These are phyloP conservation scores for Annulohypoxylon stygium DNA, from an alignment of 495 filamentous ascomycete species.

Conservation along the genomic window DNA sequence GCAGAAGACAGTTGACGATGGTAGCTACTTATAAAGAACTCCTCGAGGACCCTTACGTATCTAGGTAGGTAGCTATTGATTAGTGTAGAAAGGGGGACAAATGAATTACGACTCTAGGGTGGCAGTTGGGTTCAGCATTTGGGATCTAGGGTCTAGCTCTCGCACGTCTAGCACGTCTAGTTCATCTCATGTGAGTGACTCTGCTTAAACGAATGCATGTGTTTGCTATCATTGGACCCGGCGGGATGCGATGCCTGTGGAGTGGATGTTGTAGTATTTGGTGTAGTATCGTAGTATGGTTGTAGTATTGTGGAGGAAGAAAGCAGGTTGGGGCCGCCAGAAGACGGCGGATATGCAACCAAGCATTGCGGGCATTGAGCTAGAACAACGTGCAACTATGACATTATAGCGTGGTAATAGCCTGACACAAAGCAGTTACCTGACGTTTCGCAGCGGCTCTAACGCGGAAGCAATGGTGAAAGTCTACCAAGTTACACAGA, in stretches of 20 bases:
- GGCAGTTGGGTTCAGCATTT: conserved; percentile 20
- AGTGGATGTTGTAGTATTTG: no score
- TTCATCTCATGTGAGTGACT: conserved; percentile 29
- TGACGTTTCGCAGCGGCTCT: conserved; percentile 21
- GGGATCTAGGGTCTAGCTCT: background rate
- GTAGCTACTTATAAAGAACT: conserved; percentile 24
- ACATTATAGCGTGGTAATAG: conserved; percentile 50
- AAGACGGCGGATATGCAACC: conserved; percentile 14
- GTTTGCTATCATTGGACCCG: conserved; percentile 37
- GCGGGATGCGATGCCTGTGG: conserved; percentile 30
- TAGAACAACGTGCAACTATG: conserved; percentile 45
- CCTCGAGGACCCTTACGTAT: background rate
- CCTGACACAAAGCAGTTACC: conserved; percentile 36
- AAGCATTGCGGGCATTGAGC: conserved; percentile 15
- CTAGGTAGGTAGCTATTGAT: background rate
- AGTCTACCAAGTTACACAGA: conserved; percentile 7
- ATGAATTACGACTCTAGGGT: conserved; percentile 33
- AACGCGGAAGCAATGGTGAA: conserved; percentile 8
- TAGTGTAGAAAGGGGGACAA: background rate
- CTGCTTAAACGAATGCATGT: conserved; percentile 38
- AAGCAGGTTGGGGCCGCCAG: background rate
- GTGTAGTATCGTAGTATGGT: background rate
- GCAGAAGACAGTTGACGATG: conserved; percentile 21
- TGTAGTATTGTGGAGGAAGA: background rate
- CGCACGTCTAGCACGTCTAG: conserved; percentile 7